Evolutionary conservation across 1,139 yeast genomes (phyloP), one percentile per base, ranked within the genome.

Genomic region (Meyerozyma elateridarum): DNA sequence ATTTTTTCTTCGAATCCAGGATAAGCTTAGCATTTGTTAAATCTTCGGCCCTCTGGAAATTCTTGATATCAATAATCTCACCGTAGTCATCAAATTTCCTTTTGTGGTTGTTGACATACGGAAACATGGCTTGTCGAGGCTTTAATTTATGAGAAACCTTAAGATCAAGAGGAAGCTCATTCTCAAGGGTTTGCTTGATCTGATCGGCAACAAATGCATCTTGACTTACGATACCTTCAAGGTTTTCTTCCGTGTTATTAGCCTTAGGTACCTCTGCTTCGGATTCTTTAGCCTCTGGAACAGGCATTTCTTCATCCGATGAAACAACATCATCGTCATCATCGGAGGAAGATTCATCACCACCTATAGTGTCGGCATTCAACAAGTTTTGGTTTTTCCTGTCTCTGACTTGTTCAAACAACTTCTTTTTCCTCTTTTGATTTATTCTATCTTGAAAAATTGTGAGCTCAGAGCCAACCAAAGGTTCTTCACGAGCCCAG

Each of bases 31-130:
- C 50, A 38, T 59, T 60, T 22, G 63, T 52, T 13, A 54, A 51
- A 36, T 75, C 79, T 30, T 80, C 85, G 20, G 73, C 76, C 42
- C 70, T 70, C 35, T 73, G 72, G 48, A 81, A 85, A 45, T 83
- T 85, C 25, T 79, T 76, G 25, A 64, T 63, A 36, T 78, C 74
- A 20, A 85, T 76, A 1, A 79, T 59, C 37, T 77, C 81, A 16
- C 97, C 97, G 52, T 89, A 91, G 46, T 89, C 97, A 51, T 91
- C 97, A 30, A 70, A 64, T 41, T 80, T 75, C 17, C 71, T 66
- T 41, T 76, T 74, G 35, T 59, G 62, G 11, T 45, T 38, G 17
- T 68, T 65, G 2, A 73, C 70, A 37, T 48, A 63, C 7, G 95
- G 97, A 48, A 88, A 89, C 84, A 83, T 81, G 29, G 81, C 77